Base-by-base conservation (phyloP, 148 eudicot species). In the Persicaria maculosa region DNA sequence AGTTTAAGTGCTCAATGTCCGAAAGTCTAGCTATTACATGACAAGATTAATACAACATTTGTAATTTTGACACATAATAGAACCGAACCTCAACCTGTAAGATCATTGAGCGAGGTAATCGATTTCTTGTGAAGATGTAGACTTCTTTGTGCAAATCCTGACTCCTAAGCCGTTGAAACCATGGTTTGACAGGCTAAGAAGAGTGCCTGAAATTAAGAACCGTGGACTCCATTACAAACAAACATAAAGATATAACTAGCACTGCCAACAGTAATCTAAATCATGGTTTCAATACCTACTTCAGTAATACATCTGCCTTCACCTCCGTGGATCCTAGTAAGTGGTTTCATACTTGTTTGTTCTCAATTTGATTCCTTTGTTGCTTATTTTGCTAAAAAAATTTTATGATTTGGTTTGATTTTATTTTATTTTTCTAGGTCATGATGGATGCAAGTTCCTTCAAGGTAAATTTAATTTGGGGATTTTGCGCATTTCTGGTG, bases 261-360 rank as follows among this genome's bases (percentile, higher is more conserved):
- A 46, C 6, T 43, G 55, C 57, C 40, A 72, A 9, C 14, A 75
- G 52, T 9, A 74, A 40, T 72, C 0, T 22, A 22, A 22, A 22
- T 22, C 90, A 73, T 69, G 98, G 93, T 6, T 94, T 94, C 81
- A 94, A 94, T 77, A 86, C 73, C 72, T 94, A 94, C 65, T 94
- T 91, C 22, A 80, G 81, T 12, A 80, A 80, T 74, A 84, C 86
- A 22, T 97, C 97, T 73, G 96, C 91, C 22, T 89, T 90, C 43
- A 91, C 90, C 58, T 80, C 88, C 36, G 86, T 91, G 36, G 86
- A 90, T 77, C 98, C 98, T 12, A 90, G 98, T 94, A 80, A 69
- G 78, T 2, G 40, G 10, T 1, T 50, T 22, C 4, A 7, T 68
- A 16, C 59, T 22, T n/a, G 47, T 47, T 36, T 36, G 5, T 16